Evolutionary conservation across 352 stramenopile species (phyloP), one percentile per base, ranked within the genome.

Genomic region (Phytophthora niederhauseri): DNA sequence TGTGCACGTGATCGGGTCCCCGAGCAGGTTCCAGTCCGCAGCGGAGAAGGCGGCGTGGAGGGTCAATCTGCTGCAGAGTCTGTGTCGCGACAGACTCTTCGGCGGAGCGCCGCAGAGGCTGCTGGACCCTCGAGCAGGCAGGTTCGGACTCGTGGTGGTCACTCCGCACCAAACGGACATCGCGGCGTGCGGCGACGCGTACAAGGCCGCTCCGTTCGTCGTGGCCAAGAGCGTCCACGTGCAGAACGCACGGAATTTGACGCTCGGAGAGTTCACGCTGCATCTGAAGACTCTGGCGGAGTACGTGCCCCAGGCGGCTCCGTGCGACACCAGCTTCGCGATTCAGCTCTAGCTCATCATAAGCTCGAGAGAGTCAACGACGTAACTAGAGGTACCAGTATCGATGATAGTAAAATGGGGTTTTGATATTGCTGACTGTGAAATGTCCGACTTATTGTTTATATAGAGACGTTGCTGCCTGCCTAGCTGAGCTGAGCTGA

Each of bases 201-300:
- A 82, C 48, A 84, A 90, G 57, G 70, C 77, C 4, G 83, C 83
- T n/a, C 83, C 83, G 7, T 91, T 78, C 59, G 65, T 81, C 6
- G 63, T 91, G 17, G 62, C 81, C 51, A 91, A 91, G 78, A 89
- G 80, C 70, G 69, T 91, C 5, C 76, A 76, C 19, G 66, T 89
- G 43, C 79, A 78, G 11, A 87, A 87, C 49, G 80, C 76, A 26
- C 64, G 74, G 14, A 78, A 82, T 58, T 46, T 89, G 0, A 63
- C 72, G 15, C 77, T 91, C 14, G 76, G 85, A 22, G 78, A 89
- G 49, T 91, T 91, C 38, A 75, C 69, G 15, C 59, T 82, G 11
- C 81, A 91, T 68, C 41, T 91, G 48, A 70, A 75, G 22, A 89
- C 78, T 12, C 64, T 91, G n/a, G 59, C 61, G 17, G 77, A 82